Percentiles rank a stretch among this genome's conserved stretches.
phyloP scores from a whole-genome alignment of 176 grass and related monocot genomes.

The Aegilops tauschii region DNA sequence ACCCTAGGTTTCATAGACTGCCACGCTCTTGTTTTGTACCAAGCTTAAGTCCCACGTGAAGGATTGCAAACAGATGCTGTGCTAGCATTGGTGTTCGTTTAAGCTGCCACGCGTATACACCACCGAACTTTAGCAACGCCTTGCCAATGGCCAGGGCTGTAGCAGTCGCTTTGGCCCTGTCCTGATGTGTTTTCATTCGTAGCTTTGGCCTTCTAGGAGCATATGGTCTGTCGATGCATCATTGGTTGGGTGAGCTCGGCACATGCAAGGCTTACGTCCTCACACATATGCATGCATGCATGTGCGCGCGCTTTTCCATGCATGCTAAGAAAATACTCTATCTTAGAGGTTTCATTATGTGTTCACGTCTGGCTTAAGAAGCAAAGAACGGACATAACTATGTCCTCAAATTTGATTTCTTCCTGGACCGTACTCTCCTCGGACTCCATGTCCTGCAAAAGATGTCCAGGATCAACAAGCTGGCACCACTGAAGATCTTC shows the following conservation, averaged over 20 bases:
- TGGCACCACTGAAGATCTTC: no score
- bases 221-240: background rate
- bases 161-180: background rate
- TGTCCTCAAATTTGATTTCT: no score
- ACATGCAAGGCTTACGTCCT: background rate
- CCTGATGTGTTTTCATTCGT: no score
- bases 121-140: background rate
- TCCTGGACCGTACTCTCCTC: no score
- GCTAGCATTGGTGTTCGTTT: background rate
- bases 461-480: no score
- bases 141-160: background rate
- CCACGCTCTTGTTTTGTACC: background rate
- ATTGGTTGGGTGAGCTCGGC: background rate
- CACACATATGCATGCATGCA: background rate
- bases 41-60: background rate
- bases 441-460: no score
- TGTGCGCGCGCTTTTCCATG: background rate
- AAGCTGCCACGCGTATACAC: background rate
- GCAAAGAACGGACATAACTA: no score
- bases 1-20: background rate
- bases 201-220: no score
- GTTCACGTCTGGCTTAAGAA: no score
- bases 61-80: background rate
- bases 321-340: no score
- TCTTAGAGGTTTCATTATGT: no score